Evolutionary conservation across 176 grass and related monocot genomes (phyloP).

Genomic region (Thinopyrum elongatum): DNA sequence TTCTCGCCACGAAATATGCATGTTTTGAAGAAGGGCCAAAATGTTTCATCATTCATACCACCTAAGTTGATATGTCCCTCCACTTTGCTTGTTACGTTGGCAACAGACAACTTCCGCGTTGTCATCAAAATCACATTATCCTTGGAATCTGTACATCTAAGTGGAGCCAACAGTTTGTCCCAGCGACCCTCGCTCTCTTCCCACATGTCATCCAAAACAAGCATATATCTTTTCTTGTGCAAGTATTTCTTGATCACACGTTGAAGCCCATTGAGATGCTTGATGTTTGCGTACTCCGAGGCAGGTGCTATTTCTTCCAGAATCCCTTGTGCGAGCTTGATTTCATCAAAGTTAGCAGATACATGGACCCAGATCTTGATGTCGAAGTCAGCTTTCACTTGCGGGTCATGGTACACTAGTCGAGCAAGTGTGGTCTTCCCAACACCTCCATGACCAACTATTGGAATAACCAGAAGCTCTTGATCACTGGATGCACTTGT

Average conservation of each 20-base stretch:
- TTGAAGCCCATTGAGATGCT: background rate
- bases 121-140: slow-evolving; percentile 48
- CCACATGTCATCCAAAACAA: slow-evolving; percentile 70
- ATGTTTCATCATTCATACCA: slow-evolving; percentile 34
- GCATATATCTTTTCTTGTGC: slow-evolving; percentile 28
- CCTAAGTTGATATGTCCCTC: slow-evolving; percentile 22
- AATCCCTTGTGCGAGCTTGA: slow-evolving; percentile 36
- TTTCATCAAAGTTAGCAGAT: slow-evolving; percentile 44
- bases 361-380: slow-evolving; percentile 43
- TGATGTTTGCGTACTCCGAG: too few relatives aligned
- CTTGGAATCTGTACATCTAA: slow-evolving; percentile 29
- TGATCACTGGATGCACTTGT: background rate
- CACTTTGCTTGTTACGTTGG: background rate
- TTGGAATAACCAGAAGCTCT: slow-evolving; percentile 2
- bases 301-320: slow-evolving; percentile 5
- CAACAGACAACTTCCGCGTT: slow-evolving; percentile 34
- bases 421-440: slow-evolving; percentile 54
- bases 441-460: slow-evolving; percentile 40
- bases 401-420: slow-evolving; percentile 27
- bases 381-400: background rate
- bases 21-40: slow-evolving; percentile 36
- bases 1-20: slow-evolving; percentile 40
- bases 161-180: slow-evolving; percentile 45
- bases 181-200: slow-evolving; percentile 42
- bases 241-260: slow-evolving; percentile 35